Conservation (phyloP, 106 monocot species). For the Acorus gramineus region DNA sequence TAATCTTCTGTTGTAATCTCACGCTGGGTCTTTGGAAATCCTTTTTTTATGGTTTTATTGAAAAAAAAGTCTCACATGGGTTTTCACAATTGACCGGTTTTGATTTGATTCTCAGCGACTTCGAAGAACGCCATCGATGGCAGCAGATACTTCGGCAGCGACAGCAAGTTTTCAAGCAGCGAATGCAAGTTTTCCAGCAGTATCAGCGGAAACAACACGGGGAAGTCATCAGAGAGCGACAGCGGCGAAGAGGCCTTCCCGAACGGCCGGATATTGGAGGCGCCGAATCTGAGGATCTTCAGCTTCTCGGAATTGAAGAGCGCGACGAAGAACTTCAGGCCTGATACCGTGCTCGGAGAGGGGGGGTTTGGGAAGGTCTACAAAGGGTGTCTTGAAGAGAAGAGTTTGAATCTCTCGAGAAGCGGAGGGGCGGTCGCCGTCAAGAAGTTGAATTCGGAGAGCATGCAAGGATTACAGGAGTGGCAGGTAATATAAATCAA, state of each 20-base stretch:
- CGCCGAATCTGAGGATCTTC: conserved; percentile 47
- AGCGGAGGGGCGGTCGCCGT: conserved; percentile 44
- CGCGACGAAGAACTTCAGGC: conserved; percentile 61
- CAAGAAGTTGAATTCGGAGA: conserved; percentile 57
- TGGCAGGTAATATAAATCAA: conserved; percentile 48
- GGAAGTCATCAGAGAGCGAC: not conserved
- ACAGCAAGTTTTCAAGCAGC: conserved; percentile 6
- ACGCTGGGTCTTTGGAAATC: no score
- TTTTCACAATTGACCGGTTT: no score
- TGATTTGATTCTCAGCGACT: no score
- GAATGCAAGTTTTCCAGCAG: conserved; percentile 13
- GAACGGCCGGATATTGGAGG: conserved; percentile 35
- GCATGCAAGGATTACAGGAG: conserved; percentile 62
- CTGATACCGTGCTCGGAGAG: conserved; percentile 50
- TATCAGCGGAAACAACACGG: not conserved
- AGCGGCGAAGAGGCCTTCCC: conserved; percentile 7
- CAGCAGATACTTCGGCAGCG: not conserved
- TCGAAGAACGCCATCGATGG: no score
- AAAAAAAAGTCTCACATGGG: no score
- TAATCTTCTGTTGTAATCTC: no score
- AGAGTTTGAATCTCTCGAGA: conserved; percentile 43
- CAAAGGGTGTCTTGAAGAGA: conserved; percentile 75
- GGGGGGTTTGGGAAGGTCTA: conserved; percentile 79
- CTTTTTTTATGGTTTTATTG: no score
- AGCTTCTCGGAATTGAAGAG: conserved; percentile 45